phyloP scores from a whole-genome alignment of 257 asterid species.

The Solanum arcanum region DNA sequence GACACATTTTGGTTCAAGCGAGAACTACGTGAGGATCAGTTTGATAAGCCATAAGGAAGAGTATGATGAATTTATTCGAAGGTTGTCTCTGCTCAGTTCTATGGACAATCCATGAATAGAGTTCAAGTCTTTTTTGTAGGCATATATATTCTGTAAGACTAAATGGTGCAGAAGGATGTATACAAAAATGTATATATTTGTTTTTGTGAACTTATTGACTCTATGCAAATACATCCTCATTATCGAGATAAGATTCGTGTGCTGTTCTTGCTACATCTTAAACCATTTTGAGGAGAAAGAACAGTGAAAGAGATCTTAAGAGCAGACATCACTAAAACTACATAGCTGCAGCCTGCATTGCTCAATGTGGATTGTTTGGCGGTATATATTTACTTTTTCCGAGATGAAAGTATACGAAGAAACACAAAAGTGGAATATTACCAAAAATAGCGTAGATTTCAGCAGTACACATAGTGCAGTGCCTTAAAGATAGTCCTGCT shows the following conservation, averaged over 20 bases:
- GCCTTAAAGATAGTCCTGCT: not conserved
- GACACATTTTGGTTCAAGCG: constrained; percentile 53
- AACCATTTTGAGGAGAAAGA: not conserved
- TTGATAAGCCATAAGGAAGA: constrained; percentile 46
- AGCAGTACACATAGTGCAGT: not conserved
- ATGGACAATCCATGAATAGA: not conserved
- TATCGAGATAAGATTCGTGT: not conserved
- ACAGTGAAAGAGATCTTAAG: not conserved
- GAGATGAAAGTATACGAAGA: not conserved
- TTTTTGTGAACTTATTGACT: not conserved
- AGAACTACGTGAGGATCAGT: constrained; percentile 56
- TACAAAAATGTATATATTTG: not conserved
- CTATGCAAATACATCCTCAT: not conserved
- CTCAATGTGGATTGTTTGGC: not conserved
- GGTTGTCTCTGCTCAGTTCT: constrained; percentile 34
- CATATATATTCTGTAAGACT: not conserved
- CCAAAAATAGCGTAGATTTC: not conserved
- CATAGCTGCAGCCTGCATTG: not conserved
- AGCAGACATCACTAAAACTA: not conserved
- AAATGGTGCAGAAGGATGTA: not conserved
- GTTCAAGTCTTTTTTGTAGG: not conserved
- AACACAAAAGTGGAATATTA: not conserved
- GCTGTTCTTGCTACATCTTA: not conserved
- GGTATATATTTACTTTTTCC: not conserved
- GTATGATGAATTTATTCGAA: constrained; percentile 39